A percentile compares a stretch with the other conserved stretches of the same genome.
Conservation (phyloP, 176 grass and related monocot species). For the Chloris gayana region DNA sequence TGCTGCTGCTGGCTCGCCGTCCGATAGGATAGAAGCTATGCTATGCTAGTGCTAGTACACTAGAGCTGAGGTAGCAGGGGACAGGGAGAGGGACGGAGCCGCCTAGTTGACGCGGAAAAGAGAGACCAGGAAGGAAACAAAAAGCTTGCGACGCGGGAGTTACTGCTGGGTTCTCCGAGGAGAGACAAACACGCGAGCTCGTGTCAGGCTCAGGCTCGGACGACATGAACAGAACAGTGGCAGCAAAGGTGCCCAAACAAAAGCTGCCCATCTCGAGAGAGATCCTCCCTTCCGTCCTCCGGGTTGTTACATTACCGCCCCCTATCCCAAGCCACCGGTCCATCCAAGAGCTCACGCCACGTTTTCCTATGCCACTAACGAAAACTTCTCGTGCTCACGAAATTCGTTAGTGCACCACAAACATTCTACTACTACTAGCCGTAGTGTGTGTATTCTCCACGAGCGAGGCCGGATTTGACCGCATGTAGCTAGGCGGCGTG, state of each 20-base stretch:
- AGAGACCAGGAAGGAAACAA: slow-evolving; percentile 64
- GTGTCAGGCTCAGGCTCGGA: slow-evolving; percentile 48
- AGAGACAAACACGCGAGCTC: slow-evolving; percentile 70
- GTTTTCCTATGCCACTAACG: slow-evolving; percentile 34
- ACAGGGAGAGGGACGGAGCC: slow-evolving; percentile 49
- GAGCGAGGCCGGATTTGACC: slow-evolving; percentile 21
- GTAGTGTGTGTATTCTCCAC: slow-evolving; percentile 10
- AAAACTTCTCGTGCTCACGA: slow-evolving; percentile 1
- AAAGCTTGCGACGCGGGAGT: slow-evolving; percentile 62
- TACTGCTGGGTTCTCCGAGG: slow-evolving; percentile 50
- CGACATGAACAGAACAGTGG: slow-evolving; percentile 25
- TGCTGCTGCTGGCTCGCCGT: slow-evolving; percentile 21
- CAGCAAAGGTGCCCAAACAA: slow-evolving; percentile 25
- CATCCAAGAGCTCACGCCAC: neutral
- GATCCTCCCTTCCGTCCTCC: slow-evolving; percentile 36
- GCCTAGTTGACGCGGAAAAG: slow-evolving; percentile 81
- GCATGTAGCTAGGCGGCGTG: slow-evolving; percentile 42
- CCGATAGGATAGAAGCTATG: slow-evolving; percentile 7
- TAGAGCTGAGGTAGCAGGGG: slow-evolving; percentile 37
- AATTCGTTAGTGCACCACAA: slow-evolving; percentile 28
- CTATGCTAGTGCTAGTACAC: neutral
- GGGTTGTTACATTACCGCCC: slow-evolving; percentile 14
- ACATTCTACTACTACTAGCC: neutral
- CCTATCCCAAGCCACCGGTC: slow-evolving; percentile 24
- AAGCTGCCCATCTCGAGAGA: slow-evolving; percentile 51